Evolutionary conservation across 768 basidiomycete species (phyloP).

Genomic region (Crepidotus variabilis): DNA sequence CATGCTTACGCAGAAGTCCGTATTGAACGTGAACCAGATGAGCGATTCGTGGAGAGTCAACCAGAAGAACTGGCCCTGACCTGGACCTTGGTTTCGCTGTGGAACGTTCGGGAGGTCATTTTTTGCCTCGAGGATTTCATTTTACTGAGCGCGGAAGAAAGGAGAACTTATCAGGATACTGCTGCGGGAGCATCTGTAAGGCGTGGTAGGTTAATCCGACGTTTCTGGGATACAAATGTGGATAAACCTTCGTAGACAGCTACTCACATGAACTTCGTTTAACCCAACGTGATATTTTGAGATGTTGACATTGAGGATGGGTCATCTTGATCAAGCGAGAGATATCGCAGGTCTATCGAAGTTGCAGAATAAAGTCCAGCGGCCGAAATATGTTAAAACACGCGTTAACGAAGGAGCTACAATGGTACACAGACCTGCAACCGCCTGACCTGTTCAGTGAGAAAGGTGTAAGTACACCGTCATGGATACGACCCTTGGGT

Average conservation of each 20-base stretch:
- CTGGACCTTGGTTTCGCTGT: neutral
- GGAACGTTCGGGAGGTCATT: neutral
- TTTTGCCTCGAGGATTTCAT: neutral
- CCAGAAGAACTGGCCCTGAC: neutral
- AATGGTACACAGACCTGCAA: too few relatives aligned
- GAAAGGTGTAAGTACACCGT: too few relatives aligned
- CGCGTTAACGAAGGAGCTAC: too few relatives aligned
- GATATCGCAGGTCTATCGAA: neutral
- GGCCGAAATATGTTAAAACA: too few relatives aligned
- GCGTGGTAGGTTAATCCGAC: neutral
- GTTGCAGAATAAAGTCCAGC: neutral
- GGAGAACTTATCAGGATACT: neutral
- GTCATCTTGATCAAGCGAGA: neutral
- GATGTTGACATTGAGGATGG: neutral
- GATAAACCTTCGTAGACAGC: neutral
- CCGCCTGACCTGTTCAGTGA: too few relatives aligned
- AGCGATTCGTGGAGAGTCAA: neutral
- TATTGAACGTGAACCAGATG: too few relatives aligned
- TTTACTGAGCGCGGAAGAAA: neutral
- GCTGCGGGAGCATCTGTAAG: neutral
- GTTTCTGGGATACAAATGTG: neutral
- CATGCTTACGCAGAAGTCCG: too few relatives aligned
- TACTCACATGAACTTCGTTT: neutral
- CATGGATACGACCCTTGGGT: too few relatives aligned
- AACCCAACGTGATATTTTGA: neutral